Base-by-base conservation (phyloP, 176 grass and related monocot species). In the Aegilops speltoides region DNA sequence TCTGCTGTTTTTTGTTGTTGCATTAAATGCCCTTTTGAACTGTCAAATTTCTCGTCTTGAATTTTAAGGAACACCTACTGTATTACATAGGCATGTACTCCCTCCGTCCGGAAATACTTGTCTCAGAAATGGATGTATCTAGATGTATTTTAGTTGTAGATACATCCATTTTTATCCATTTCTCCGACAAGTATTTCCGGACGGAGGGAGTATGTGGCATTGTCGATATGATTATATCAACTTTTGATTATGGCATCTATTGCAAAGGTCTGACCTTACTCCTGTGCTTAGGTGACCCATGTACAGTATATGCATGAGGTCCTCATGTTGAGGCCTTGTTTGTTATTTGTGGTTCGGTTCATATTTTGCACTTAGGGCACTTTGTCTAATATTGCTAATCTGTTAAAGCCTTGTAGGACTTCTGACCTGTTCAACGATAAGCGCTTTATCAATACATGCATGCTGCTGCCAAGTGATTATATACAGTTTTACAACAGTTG, bases 361-460 rank as follows among this genome's bases (percentile, higher is more conserved):
- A 36, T 80, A 43, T 80, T 43, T 73, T 6, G 34, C 67, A 69
- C 4, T 48, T 64, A 57, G 24, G 46, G 29, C 20, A 65, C 52
- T 82, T 72, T 28, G 59, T n/a, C 40, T 81, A 78, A 52, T 76
- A 20, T 40, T 76, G 0, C 62, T 15, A 63, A 64, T 43, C 8
- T 67, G 23, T 36, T 50, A 26, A 40, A 71, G 10, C 62, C 40
- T 74, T 74, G 71, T 24, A 74, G 38, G 38, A 25, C 24, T 73
- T 84, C 64, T 85, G 73, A 2, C 45, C 68, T 76, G 71, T 61
- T 66, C 43, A 4, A 3, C 68, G 26, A 68, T 33, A 64, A 13
- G 37, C 62, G 20, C 41, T 75, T 86, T 65, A 34, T 52, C 28
- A 77, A 76, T 79, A 31, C 38, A 85, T 77, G 65, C 36, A 11